These are phyloP conservation scores for Picea glauca DNA, from an alignment of 75 land plant genomes.

Conservation along the genomic window DNA sequence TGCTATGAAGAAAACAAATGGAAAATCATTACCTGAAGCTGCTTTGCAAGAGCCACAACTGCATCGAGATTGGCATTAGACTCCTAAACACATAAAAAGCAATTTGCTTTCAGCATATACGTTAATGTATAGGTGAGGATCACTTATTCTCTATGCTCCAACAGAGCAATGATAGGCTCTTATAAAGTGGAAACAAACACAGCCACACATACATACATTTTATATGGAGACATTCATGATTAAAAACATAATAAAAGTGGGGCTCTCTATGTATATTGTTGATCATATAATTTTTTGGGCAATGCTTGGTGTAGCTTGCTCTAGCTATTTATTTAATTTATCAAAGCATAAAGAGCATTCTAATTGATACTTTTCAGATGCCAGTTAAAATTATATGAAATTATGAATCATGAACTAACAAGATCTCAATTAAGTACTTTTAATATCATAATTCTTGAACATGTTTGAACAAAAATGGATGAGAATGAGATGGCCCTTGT, in stretches of 20 bases:
- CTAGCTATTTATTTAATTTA: neutral
- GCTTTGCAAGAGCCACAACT: slow-evolving; percentile 76
- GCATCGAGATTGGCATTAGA: slow-evolving; percentile 89
- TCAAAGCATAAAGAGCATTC: too few species aligned
- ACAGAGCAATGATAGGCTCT: neutral
- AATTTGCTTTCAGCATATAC: neutral
- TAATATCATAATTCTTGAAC: neutral
- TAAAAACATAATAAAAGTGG: too few species aligned
- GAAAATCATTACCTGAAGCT: slow-evolving; percentile 62
- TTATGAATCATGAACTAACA: neutral
- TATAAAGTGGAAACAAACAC: neutral
- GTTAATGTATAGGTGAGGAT: neutral
- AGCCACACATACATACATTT: neutral
- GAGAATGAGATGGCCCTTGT: neutral
- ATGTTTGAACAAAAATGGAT: too few species aligned
- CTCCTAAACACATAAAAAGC: slow-evolving; percentile 45
- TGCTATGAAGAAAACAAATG: neutral
- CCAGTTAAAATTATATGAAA: too few species aligned
- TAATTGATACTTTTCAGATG: too few species aligned
- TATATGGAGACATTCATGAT: too few species aligned
- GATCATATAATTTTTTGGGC: too few species aligned
- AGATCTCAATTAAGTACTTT: neutral
- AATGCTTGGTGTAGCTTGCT: neutral
- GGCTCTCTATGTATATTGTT: too few species aligned
- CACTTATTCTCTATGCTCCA: neutral